Percentiles rank a stretch among this genome's conserved stretches.
phyloP scores from a whole-genome alignment of 352 stramenopile genomes.

The Phytophthora palmivora region DNA sequence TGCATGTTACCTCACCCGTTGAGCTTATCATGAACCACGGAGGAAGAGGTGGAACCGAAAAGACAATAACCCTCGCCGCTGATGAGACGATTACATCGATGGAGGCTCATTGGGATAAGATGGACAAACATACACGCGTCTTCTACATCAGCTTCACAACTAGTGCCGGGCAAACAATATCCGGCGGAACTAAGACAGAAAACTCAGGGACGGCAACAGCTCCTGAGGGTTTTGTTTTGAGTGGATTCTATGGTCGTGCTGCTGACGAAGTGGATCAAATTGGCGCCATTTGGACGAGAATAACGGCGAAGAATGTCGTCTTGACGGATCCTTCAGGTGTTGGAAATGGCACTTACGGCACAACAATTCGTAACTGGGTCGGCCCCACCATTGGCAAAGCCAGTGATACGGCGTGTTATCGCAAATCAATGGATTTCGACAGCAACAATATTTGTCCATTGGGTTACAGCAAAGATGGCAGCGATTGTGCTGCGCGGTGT shows the following conservation, averaged over 20 bases:
- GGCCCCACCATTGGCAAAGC: slow-evolving; percentile 25
- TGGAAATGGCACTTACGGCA: slow-evolving; percentile 29
- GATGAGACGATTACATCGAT: slow-evolving; percentile 37
- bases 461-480: slow-evolving; percentile 29
- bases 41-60: slow-evolving; percentile 38
- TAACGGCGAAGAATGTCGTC: slow-evolving; percentile 17
- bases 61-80: slow-evolving; percentile 44
- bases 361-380: slow-evolving; percentile 37
- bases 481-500: slow-evolving; percentile 29
- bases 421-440: slow-evolving; percentile 22
- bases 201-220: slow-evolving; percentile 7
- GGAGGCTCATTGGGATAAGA: slow-evolving; percentile 57
- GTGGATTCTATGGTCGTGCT: slow-evolving; percentile 28
- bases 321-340: slow-evolving; percentile 29
- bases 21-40: slow-evolving; percentile 42
- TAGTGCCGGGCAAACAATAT: slow-evolving; percentile 37
- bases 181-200: slow-evolving; percentile 33
- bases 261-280: slow-evolving; percentile 34
- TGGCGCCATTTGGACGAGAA: slow-evolving; percentile 36
- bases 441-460: slow-evolving; percentile 33
- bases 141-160: slow-evolving; percentile 59
- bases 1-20: slow-evolving; percentile 29
- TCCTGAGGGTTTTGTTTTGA: slow-evolving; percentile 33
- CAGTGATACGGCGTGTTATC: slow-evolving; percentile 33
- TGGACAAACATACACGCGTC: slow-evolving; percentile 42